Percentiles rank a stretch among this genome's conserved stretches.
These are phyloP conservation scores for Lithocarpus polystachyus DNA, from an alignment of 306 rosid genomes.

Conservation along the genomic window DNA sequence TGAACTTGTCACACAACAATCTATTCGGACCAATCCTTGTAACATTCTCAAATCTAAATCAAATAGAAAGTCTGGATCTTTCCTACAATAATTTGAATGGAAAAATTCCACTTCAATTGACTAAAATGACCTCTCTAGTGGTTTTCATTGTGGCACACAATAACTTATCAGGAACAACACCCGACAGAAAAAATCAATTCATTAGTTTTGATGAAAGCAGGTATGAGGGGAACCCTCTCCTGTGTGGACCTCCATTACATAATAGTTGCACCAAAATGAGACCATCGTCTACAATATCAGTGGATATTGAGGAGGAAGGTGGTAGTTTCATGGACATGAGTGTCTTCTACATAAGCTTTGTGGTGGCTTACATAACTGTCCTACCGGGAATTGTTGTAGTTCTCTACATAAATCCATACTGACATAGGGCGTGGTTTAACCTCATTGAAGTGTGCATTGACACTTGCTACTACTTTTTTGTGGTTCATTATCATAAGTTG, in stretches of 20 bases:
- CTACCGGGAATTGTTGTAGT: background rate
- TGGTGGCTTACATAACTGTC: background rate
- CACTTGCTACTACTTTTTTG: background rate
- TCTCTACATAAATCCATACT: background rate
- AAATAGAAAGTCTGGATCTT: too few relatives aligned
- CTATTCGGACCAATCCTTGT: background rate
- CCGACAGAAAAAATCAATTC: background rate
- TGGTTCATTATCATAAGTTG: background rate
- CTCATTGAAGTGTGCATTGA: background rate
- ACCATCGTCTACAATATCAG: background rate
- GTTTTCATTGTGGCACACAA: background rate
- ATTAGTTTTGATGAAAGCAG: background rate
- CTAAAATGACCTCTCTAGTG: background rate
- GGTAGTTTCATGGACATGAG: background rate
- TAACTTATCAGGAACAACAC: background rate
- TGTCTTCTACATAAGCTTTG: background rate
- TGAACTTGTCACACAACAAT: background rate
- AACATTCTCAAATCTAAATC: too few relatives aligned
- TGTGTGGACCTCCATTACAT: background rate
- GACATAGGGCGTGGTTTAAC: background rate
- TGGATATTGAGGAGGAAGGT: background rate
- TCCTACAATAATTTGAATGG: background rate
- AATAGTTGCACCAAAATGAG: background rate
- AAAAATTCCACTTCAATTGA: background rate
- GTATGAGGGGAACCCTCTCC: background rate